Evolutionary conservation across 2,329 filamentous ascomycete genomes (phyloP).

Genomic region (Metarhizium album): DNA sequence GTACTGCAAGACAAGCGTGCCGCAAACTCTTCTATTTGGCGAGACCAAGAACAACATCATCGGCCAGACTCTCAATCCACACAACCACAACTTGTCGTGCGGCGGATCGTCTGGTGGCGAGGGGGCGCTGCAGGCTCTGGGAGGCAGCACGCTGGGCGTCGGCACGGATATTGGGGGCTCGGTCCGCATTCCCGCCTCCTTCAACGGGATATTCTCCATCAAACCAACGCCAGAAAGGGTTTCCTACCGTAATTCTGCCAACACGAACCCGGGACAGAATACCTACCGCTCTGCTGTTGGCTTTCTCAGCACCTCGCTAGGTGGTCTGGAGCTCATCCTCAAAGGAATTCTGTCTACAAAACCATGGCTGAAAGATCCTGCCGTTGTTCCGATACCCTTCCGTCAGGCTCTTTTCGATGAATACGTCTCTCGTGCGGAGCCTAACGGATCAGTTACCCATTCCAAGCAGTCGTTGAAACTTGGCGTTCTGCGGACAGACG

Average conservation of each 20-base stretch:
- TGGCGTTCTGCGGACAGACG: constrained; percentile 42
- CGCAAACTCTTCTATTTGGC: constrained; percentile 36
- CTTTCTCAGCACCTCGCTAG: constrained; percentile 45
- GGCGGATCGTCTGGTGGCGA: constrained; percentile 56
- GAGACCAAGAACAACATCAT: constrained; percentile 54
- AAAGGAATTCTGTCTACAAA: constrained; percentile 43
- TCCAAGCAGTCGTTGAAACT: constrained; percentile 34
- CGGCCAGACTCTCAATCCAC: constrained; percentile 51
- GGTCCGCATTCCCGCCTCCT: constrained; percentile 24
- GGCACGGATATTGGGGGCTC: constrained; percentile 33
- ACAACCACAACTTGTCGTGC: constrained; percentile 46
- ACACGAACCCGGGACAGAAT: constrained; percentile 42
- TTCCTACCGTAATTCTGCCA: constrained; percentile 12
- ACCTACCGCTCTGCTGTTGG: constrained; percentile 52
- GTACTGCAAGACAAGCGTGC: constrained; percentile 60
- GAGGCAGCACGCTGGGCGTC: constrained; percentile 29
- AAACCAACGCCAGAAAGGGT: constrained; percentile 17
- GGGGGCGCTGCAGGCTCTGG: constrained; percentile 26
- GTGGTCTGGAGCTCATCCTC: constrained; percentile 43
- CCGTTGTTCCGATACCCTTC: constrained; percentile 57
- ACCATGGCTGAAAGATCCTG: constrained; percentile 58
- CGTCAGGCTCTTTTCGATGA: constrained; percentile 34
- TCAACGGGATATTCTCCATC: constrained; percentile 25
- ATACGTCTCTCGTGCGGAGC: constrained; percentile 21
- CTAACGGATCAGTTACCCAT: background rate